Evolutionary conservation across 2,329 filamentous ascomycete genomes (phyloP).

Genomic region (Arthrobotrys musiformis): DNA sequence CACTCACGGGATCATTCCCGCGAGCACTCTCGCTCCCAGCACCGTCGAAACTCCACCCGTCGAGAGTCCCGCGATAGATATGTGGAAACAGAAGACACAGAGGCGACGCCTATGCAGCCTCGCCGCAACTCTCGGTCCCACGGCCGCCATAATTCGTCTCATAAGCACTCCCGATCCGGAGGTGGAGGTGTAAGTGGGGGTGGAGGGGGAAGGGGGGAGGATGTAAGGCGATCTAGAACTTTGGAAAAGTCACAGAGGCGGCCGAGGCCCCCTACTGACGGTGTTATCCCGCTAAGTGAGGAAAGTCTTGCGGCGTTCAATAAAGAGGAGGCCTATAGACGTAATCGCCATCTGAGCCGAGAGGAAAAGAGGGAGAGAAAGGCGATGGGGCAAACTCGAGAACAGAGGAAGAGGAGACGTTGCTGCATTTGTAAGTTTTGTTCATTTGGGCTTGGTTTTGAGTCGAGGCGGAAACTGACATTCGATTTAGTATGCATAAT

Average conservation of each 20-base stretch:
- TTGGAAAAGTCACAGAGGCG: conserved; percentile 16
- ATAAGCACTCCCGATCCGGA: conserved; percentile 12
- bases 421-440: conserved; percentile 60
- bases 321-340: conserved; percentile 45
- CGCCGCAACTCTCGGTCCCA: conserved; percentile 28
- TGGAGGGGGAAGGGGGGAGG: background rate
- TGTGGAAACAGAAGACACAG: conserved; percentile 14
- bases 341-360: conserved; percentile 33
- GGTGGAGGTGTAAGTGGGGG: background rate
- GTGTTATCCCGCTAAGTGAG: conserved; percentile 45
- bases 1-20: conserved; percentile 31
- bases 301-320: conserved; percentile 49
- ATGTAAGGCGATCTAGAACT: conserved; percentile 25
- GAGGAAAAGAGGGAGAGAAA: conserved; percentile 44
- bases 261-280: conserved; percentile 31
- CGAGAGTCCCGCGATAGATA: conserved; percentile 31
- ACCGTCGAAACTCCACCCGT: conserved; percentile 34
- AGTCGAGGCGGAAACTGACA: background rate
- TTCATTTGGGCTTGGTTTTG: background rate
- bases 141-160: conserved; percentile 25
- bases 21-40: conserved; percentile 28
- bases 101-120: background rate
- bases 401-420: conserved; percentile 63
- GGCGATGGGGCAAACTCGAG: conserved; percentile 4
- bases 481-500: conserved; percentile 61